phyloP scores from a whole-genome alignment of 1,139 yeast species.

The Entelexis sorbosivorans region DNA sequence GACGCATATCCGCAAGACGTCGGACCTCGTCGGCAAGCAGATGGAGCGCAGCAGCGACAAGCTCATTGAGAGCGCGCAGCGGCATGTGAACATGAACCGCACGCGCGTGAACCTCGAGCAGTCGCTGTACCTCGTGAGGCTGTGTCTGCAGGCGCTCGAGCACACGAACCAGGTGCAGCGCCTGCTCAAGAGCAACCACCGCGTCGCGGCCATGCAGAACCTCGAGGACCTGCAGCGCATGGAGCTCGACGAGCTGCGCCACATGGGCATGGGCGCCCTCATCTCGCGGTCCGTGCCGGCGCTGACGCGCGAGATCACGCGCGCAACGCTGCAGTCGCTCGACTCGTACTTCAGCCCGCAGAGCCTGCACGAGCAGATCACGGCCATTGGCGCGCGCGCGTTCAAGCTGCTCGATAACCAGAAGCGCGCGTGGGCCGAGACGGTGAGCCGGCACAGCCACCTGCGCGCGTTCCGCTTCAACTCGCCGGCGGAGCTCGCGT shows the following conservation, averaged over 20 bases:
- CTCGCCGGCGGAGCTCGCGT: conserved; percentile 71
- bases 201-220: conserved; percentile 77
- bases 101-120: conserved; percentile 28
- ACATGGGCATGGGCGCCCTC: conserved; percentile 59
- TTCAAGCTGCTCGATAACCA: conserved; percentile 30
- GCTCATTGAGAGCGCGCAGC: conserved; percentile 39
- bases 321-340: conserved; percentile 64
- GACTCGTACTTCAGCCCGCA: conserved; percentile 55
- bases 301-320: conserved; percentile 61
- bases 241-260: conserved; percentile 57
- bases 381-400: conserved; percentile 32
- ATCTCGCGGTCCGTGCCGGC: conserved; percentile 62
- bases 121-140: conserved; percentile 32
- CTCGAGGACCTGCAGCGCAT: conserved; percentile 61
- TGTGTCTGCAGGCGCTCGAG: conserved; percentile 74
- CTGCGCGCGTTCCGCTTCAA: conserved; percentile 59
- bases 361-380: conserved; percentile 41
- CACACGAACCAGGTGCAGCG: conserved; percentile 79
- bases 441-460: conserved; percentile 34
- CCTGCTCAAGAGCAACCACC: conserved; percentile 59
- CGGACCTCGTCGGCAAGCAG: conserved; percentile 42
- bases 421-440: conserved; percentile 47
- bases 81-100: conserved; percentile 19
- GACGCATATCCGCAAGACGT: conserved; percentile 41
- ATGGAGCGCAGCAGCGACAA: conserved; percentile 55